Base-by-base conservation (phyloP, 768 basidiomycete species). In the Mrakia frigida region DNA sequence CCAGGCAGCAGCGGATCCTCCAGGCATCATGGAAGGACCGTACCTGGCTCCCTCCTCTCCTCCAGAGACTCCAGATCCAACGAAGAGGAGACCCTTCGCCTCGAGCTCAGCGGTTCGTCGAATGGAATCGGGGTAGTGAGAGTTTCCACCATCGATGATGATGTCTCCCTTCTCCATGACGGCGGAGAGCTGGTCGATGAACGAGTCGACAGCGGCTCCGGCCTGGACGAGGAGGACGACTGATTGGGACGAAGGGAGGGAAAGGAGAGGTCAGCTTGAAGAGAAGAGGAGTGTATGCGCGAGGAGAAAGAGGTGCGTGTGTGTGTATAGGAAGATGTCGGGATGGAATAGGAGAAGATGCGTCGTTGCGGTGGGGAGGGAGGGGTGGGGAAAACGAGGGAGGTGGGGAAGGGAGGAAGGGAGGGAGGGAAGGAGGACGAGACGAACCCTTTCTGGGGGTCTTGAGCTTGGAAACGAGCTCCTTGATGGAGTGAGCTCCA, bases 71-170 rank as follows among this genome's bases (percentile, higher is more conserved):
- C 97, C 97, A 74, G 94, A 94, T 78, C 97, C 97, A 81, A 99
- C 96, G 81, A 97, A 99, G 81, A 98, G 89, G 81, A 98, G 86
- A 73, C 95, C 95, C 87, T 98, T 96, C 77, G 89, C 82, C 85
- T 98, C 96, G 81, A 98, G 90, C 82, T 96, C 94, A 83, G 92
- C 85, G 81, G 90, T 87, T 82, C 97, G 93, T 81, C 97, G 94
- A 85, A 95, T 95, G 50, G 93, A 92, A 84, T 99, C 97, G 78
- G 97, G 97, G 87, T 92, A 99, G 85, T 98, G 94, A 63, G 96
- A 98, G 86, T 99, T 99, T 82, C 97, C 97, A 81, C 97, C 97
- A 84, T 99, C 97, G 80, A 99, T 98, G 87, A 99, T 88, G 87
- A 99, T 98, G 85, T 99, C 97, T 80, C 97, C 97, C 82, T 89